Conservation (phyloP, 495 filamentous ascomycete species). For the Podospora anserina region DNA sequence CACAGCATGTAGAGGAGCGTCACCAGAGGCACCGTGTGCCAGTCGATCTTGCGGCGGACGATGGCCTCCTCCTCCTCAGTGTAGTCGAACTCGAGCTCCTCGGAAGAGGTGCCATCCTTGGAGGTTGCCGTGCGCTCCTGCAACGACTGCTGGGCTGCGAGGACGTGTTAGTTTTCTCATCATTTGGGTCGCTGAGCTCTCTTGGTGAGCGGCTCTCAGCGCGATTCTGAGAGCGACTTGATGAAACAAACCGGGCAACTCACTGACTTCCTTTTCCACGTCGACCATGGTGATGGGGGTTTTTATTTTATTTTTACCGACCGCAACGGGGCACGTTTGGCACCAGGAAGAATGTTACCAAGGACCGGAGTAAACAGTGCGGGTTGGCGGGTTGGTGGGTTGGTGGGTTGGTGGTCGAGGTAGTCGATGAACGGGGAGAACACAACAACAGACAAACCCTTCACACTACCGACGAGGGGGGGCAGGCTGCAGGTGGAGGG, state of each 20-base stretch:
- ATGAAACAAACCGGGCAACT: constrained; percentile 3
- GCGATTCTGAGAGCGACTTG: background rate
- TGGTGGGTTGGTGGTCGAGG: background rate
- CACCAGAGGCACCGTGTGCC: constrained; percentile 50
- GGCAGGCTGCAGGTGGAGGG: background rate
- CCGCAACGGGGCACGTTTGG: no score
- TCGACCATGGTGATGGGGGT: constrained; percentile 10
- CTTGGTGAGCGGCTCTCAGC: background rate
- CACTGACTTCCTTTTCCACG: constrained; percentile 27
- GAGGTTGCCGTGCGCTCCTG: constrained; percentile 14
- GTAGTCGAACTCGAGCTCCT: constrained; percentile 39
- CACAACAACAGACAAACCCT: background rate
- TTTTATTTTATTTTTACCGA: no score
- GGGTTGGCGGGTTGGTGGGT: background rate
- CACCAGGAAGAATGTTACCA: background rate
- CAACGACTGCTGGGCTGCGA: constrained; percentile 15
- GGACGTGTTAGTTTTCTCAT: background rate
- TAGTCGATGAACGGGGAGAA: background rate
- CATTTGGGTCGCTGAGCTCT: background rate
- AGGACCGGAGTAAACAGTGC: background rate
- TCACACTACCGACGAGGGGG: no score
- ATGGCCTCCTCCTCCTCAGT: constrained; percentile 48
- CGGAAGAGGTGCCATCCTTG: constrained; percentile 24
- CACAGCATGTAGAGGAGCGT: constrained; percentile 53
- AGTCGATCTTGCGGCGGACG: constrained; percentile 52